Evolutionary conservation across 768 basidiomycete genomes (phyloP).

Genomic region (Trametes coccinea): DNA sequence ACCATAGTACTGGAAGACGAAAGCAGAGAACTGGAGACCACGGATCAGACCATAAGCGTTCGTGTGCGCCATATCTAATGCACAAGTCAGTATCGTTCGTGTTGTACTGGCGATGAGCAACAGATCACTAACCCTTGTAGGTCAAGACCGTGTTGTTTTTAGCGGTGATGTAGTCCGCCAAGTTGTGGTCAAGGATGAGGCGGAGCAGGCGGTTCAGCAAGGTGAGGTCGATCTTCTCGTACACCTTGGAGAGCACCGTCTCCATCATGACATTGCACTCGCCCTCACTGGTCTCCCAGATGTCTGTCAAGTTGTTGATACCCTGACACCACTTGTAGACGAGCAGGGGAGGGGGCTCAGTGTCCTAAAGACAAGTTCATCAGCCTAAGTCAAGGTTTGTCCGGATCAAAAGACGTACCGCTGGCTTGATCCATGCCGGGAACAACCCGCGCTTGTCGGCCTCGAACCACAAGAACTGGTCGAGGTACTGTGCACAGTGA

Average conservation of each 20-base stretch:
- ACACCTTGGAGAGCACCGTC: constrained; percentile 95
- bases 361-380: constrained; percentile 46
- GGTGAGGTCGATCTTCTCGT: constrained; percentile 98
- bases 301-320: constrained; percentile 96
- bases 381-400: constrained; percentile 28
- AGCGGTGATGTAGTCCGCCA: constrained; percentile 98
- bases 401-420: constrained; percentile 34
- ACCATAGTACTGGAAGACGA: constrained; percentile 99
- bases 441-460: constrained; percentile 97
- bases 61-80: constrained; percentile 88
- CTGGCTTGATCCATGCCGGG: constrained; percentile 99
- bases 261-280: constrained; percentile 99
- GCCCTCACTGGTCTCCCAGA: constrained; percentile 98
- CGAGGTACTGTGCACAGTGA: constrained; percentile 64
- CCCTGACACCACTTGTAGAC: constrained; percentile 99
- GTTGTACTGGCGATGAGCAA: not conserved
- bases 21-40: constrained; percentile 96
- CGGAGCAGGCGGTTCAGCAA: constrained; percentile 93
- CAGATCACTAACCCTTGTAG: constrained; percentile 62
- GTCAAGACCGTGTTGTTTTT: constrained; percentile 97
- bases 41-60: constrained; percentile 97
- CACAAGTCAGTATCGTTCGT: not conserved
- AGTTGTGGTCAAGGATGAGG: constrained; percentile 95
- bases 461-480: constrained; percentile 99
- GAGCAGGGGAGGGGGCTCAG: constrained; percentile 93